phyloP scores from a whole-genome alignment of 2,329 filamentous ascomycete species.

The Fusarium oxysporum region DNA sequence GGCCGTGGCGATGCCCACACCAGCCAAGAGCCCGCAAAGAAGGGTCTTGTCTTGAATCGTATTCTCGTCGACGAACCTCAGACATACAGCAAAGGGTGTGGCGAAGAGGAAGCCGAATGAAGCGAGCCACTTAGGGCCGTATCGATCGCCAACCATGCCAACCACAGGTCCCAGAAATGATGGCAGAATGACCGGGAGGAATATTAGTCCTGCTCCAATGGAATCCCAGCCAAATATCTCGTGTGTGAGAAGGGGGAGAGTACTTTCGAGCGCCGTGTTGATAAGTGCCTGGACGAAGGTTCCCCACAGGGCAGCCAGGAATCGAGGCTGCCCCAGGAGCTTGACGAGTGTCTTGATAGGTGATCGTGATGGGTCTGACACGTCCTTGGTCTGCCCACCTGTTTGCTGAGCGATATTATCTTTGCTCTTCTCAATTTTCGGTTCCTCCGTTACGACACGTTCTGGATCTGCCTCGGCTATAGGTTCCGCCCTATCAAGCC shows the following conservation, averaged over 20 bases:
- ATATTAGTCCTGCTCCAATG: constrained; percentile 50
- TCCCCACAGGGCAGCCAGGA: constrained; percentile 50
- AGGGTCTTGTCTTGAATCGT: constrained; percentile 47
- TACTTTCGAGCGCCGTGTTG: constrained; percentile 51
- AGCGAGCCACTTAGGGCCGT: constrained; percentile 51
- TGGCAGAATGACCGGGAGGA: constrained; percentile 50
- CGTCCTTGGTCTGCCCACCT: constrained; percentile 4
- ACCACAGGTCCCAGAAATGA: constrained; percentile 48
- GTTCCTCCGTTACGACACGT: background rate
- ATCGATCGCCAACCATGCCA: constrained; percentile 49
- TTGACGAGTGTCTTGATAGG: constrained; percentile 41
- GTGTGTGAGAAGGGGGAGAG: constrained; percentile 48
- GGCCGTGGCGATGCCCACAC: constrained; percentile 47
- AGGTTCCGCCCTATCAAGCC: constrained; percentile 32
- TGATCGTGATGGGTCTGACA: constrained; percentile 4
- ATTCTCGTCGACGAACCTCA: constrained; percentile 49
- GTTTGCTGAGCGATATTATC: background rate
- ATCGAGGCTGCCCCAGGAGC: constrained; percentile 47
- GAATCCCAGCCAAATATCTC: constrained; percentile 50
- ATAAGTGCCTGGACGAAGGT: constrained; percentile 51
- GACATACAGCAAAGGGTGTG: constrained; percentile 50
- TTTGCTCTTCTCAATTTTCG: background rate
- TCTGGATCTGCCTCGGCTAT: background rate
- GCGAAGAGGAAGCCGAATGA: constrained; percentile 49
- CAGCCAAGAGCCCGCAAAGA: constrained; percentile 49